Base-by-base conservation (phyloP, 1,284 basidiomycete genomes). In the Cryptococcus neoformans region DNA sequence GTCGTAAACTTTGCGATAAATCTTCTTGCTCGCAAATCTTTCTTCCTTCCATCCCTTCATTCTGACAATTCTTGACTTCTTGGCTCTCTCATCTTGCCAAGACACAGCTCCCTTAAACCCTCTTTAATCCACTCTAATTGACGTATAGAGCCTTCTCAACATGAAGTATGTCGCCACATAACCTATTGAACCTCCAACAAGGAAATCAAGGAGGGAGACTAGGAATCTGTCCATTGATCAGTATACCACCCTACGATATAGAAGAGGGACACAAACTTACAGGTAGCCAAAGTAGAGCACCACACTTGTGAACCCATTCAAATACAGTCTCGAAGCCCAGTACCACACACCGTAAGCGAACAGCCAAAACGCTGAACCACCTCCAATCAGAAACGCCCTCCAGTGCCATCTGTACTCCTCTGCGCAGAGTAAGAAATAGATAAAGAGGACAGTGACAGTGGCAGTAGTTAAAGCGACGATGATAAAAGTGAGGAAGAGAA, bases 361-460 rank as follows among this genome's bases (percentile, higher is more conserved):
- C 38, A 98, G 80, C 94, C 95, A 99, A 75, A 96, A 86, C 0
- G 93, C 89, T 58, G 88, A 90, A 17, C 92, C 92, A 6, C 93
- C 95, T 37, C 60, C 95, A n/a, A 87, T 89, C 62, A 96, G 74
- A 82, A 98, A 97, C 4, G 92, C 84, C 44, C 92, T 84, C 94
- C 95, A 98, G 62, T 99, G 94, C 94, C 94, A 99, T 62, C 90
- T 82, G 78, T 97, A 98, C 70, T 99, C 94, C 76, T 98, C 95
- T 9, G 92, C 89, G 64, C 94, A 98, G 12, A 99, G 83, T 57
- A 87, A 83, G 76, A 97, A 97, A 80, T 99, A 96, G 1, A 87
- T 87, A 77, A 93, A 91, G 8, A 96, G 82, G 62, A 95, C 89
- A 3, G 90, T 87, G 39, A 93, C 89, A 0, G 92, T 93, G 2